phyloP scores from a whole-genome alignment of 805 yeast species.

The Yarrowia hollandica region DNA sequence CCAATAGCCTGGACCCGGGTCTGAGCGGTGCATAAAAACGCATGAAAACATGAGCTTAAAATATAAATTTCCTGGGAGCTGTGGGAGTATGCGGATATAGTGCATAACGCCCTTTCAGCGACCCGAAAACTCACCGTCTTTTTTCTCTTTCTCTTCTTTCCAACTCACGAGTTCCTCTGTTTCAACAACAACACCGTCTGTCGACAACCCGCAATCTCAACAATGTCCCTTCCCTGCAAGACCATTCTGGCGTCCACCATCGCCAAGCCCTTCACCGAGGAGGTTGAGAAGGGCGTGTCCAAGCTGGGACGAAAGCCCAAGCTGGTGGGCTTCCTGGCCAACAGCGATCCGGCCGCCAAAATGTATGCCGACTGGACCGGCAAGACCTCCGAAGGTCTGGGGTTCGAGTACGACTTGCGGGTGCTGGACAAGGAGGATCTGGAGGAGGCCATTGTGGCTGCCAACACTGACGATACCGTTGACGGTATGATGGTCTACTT shows the following conservation, averaged over 20 bases:
- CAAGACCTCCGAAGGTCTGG: constrained; percentile 81
- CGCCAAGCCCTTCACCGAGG: constrained; percentile 77
- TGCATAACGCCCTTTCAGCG: background rate
- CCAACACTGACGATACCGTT: constrained; percentile 72
- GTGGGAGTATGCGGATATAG: background rate
- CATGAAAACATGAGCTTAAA: background rate
- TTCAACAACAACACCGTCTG: constrained; percentile 14
- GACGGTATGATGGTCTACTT: constrained; percentile 96
- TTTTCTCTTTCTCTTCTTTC: background rate
- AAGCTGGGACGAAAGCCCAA: constrained; percentile 60
- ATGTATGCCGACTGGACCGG: constrained; percentile 97
- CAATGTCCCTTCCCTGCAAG: constrained; percentile 36
- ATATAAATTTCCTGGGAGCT: constrained; percentile 17
- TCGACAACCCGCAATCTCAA: background rate
- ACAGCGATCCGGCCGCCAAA: constrained; percentile 90
- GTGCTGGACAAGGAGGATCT: constrained; percentile 76
- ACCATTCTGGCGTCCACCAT: constrained; percentile 85
- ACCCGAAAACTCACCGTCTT: constrained; percentile 2
- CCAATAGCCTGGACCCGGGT: constrained; percentile 26
- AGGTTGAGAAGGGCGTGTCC: constrained; percentile 60
- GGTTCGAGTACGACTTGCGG: constrained; percentile 78
- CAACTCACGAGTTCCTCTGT: background rate
- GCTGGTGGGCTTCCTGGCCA: constrained; percentile 89
- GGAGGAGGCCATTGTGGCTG: constrained; percentile 78
- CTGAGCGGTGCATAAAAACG: background rate